Evolutionary conservation across 2,329 filamentous ascomycete species (phyloP).

Genomic region (Cercospora sp.): DNA sequence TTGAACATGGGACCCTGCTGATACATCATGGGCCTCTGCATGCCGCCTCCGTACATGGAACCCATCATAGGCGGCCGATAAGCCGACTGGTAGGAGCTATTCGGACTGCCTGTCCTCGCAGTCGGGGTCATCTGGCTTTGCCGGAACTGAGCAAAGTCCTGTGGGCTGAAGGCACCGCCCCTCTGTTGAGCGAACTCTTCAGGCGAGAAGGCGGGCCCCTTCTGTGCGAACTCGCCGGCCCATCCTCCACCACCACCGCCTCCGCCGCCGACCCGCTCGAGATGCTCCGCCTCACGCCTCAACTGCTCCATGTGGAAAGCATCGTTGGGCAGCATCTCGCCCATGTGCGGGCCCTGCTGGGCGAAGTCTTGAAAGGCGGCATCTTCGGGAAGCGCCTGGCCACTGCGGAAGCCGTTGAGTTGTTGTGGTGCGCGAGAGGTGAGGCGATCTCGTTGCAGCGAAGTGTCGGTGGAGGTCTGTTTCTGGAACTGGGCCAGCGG

Average conservation of each 20-base stretch:
- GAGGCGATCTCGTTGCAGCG: slow-evolving; percentile 84
- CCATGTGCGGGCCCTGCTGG: slow-evolving; percentile 69
- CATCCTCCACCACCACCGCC: slow-evolving; percentile 31
- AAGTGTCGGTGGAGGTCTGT: slow-evolving; percentile 94
- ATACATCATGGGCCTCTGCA: slow-evolving; percentile 38
- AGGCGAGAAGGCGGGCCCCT: slow-evolving; percentile 30
- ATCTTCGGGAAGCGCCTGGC: slow-evolving; percentile 33
- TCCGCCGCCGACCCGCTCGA: slow-evolving; percentile 30
- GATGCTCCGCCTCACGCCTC: slow-evolving; percentile 61
- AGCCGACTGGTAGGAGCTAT: slow-evolving; percentile 40
- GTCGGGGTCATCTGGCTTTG: slow-evolving; percentile 64
- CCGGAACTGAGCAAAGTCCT: slow-evolving; percentile 86
- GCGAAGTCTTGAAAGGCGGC: slow-evolving; percentile 64
- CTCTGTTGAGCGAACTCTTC: slow-evolving; percentile 32
- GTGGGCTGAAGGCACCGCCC: slow-evolving; percentile 64
- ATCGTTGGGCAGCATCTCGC: slow-evolving; percentile 53
- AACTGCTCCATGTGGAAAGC: slow-evolving; percentile 68
- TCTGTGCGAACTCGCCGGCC: slow-evolving; percentile 38
- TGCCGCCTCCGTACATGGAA: slow-evolving; percentile 52
- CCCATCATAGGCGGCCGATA: slow-evolving; percentile 61
- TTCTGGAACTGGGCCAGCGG: slow-evolving; percentile 97
- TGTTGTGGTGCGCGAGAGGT: slow-evolving; percentile 32
- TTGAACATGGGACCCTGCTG: slow-evolving; percentile 41
- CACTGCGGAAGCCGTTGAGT: slow-evolving; percentile 36
- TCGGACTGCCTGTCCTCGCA: slow-evolving; percentile 62